Evolutionary conservation across 1,139 yeast species (phyloP).

Genomic region (Kodamaea ohmeri): DNA sequence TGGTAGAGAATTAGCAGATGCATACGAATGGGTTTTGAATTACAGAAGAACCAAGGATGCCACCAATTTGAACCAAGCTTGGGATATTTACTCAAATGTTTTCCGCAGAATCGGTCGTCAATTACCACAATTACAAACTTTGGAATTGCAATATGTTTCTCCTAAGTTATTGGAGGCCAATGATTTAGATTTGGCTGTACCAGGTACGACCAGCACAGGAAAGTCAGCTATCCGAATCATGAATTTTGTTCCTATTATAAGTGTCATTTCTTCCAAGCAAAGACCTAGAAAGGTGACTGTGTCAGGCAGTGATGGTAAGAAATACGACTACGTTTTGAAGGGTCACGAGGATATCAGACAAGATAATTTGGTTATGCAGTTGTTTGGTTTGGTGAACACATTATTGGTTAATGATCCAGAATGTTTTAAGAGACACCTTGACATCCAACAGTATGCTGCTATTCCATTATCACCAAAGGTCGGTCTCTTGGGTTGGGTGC

Average conservation of each 20-base stretch:
- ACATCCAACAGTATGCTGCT: slow-evolving; percentile 87
- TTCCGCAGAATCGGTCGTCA: slow-evolving; percentile 89
- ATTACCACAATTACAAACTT: slow-evolving; percentile 78
- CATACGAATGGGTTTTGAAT: slow-evolving; percentile 88
- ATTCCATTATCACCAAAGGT: slow-evolving; percentile 95
- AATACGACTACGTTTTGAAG: slow-evolving; percentile 75
- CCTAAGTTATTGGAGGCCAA: slow-evolving; percentile 80
- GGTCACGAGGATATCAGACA: slow-evolving; percentile 99
- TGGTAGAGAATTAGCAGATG: slow-evolving; percentile 90
- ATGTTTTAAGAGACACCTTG: slow-evolving; percentile 92
- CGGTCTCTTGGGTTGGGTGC: slow-evolving; percentile 97
- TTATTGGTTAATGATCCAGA: slow-evolving; percentile 87
- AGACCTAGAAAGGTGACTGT: slow-evolving; percentile 84
- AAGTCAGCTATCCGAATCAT: slow-evolving; percentile 71
- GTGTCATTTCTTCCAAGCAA: slow-evolving; percentile 94
- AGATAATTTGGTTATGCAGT: slow-evolving; percentile 96
- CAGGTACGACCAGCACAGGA: slow-evolving; percentile 90
- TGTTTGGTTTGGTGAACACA: slow-evolving; percentile 93
- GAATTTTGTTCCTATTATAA: slow-evolving; percentile 75
- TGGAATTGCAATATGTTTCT: slow-evolving; percentile 90
- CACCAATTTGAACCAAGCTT: slow-evolving; percentile 89
- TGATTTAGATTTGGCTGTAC: slow-evolving; percentile 84
- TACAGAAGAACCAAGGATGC: slow-evolving; percentile 82
- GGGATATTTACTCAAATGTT: slow-evolving; percentile 95
- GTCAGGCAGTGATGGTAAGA: slow-evolving; percentile 89